Evolutionary conservation across 1,284 basidiomycete genomes (phyloP).

Genomic region (Naganishia albida): DNA sequence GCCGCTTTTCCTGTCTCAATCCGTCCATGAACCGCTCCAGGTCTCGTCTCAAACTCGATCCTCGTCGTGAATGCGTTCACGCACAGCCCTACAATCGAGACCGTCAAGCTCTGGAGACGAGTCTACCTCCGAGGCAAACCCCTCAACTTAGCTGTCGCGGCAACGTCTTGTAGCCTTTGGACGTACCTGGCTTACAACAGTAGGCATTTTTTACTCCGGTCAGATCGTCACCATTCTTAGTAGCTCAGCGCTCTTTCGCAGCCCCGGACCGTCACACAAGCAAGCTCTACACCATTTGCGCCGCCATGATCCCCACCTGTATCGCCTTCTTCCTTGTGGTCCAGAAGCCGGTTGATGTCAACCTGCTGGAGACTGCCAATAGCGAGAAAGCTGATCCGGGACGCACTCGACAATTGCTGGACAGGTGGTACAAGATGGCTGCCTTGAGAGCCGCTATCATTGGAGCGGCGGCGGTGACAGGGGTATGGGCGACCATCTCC

Average conservation of each 20-base stretch:
- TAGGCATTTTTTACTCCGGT: slow-evolving; percentile 1
- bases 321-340: slow-evolving; percentile 8
- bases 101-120: slow-evolving; percentile 5
- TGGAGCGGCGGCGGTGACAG: slow-evolving; percentile 2
- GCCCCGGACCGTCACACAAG: background rate
- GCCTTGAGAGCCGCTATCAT: slow-evolving; percentile 5
- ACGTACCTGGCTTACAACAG: slow-evolving; percentile 7
- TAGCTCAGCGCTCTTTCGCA: background rate
- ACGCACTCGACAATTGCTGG: slow-evolving; percentile 1
- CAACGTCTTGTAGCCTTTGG: slow-evolving; percentile 2
- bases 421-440: slow-evolving; percentile 6
- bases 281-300: background rate
- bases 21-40: too few relatives aligned
- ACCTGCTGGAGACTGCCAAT: background rate
- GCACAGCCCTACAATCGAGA: background rate
- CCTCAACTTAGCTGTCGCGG: background rate
- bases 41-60: slow-evolving; percentile 3
- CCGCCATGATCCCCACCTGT: slow-evolving; percentile 1
- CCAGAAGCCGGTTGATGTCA: slow-evolving; percentile 3
- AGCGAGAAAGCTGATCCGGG: slow-evolving; percentile 5
- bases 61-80: slow-evolving; percentile 6
- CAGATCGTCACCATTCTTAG: too few relatives aligned
- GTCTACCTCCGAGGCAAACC: slow-evolving; percentile 7
- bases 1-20: too few relatives aligned
- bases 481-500: slow-evolving; percentile 5